Conservation (phyloP, 1,284 basidiomycete genomes). For the Macrocystidia cucumis region DNA sequence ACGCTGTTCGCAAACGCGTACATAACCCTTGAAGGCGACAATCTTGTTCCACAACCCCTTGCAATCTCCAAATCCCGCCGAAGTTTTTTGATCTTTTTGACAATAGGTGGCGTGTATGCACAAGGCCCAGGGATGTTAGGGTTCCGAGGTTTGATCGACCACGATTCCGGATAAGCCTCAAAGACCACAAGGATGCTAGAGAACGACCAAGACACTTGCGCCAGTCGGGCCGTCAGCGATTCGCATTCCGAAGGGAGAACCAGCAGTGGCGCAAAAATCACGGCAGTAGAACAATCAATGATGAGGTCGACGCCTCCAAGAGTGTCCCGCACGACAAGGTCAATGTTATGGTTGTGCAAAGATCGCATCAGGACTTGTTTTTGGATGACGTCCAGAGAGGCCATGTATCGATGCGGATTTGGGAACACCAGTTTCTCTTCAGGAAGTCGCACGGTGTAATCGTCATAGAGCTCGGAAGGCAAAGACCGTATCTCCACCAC, state of each 20-base stretch:
- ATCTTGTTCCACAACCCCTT: slow-evolving; percentile 45
- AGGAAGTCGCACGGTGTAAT: slow-evolving; percentile 40
- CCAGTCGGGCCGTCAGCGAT: slow-evolving; percentile 28
- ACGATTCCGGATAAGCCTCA: slow-evolving; percentile 49
- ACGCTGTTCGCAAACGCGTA: slow-evolving; percentile 58
- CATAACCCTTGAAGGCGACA: slow-evolving; percentile 28
- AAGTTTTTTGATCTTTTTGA: slow-evolving; percentile 60
- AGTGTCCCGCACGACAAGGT: slow-evolving; percentile 53
- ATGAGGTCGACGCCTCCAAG: slow-evolving; percentile 50
- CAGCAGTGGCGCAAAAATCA: slow-evolving; percentile 48
- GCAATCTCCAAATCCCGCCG: slow-evolving; percentile 51
- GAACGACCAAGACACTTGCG: slow-evolving; percentile 52
- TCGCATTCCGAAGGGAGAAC: slow-evolving; percentile 45
- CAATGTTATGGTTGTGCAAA: slow-evolving; percentile 36
- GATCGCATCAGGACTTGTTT: slow-evolving; percentile 47
- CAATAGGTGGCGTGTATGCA: slow-evolving; percentile 53
- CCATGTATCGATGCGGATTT: slow-evolving; percentile 57
- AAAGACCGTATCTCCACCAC: slow-evolving; percentile 6
- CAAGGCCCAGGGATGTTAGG: slow-evolving; percentile 16
- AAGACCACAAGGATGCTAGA: slow-evolving; percentile 48
- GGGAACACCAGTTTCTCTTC: too few relatives aligned
- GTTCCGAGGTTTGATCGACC: slow-evolving; percentile 21
- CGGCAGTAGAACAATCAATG: slow-evolving; percentile 46
- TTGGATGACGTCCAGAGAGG: slow-evolving; percentile 60
- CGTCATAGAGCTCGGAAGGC: slow-evolving; percentile 42